Evolutionary conservation across 2,329 filamentous ascomycete species (phyloP).

Genomic region (Uncinocarpus reesii): DNA sequence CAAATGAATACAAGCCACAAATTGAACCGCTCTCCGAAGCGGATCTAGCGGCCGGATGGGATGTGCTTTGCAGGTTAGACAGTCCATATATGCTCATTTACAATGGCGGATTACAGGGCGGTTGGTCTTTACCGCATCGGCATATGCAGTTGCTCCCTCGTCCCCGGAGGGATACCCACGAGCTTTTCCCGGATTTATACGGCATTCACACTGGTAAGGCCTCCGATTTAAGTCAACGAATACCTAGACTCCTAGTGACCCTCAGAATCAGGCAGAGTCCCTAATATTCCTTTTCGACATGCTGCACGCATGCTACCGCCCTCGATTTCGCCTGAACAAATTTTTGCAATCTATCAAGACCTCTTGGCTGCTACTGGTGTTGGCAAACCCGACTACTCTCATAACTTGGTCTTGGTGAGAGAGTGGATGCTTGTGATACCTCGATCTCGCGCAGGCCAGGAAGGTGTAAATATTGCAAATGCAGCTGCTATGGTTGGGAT

Average conservation of each 20-base stretch:
- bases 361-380: slow-evolving; percentile 14
- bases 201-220: slow-evolving; percentile 14
- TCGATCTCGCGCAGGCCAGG: slow-evolving; percentile 27
- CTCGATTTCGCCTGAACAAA: not conserved
- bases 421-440: slow-evolving; percentile 41
- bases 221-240: not conserved
- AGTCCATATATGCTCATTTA: slow-evolving; percentile 16
- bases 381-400: slow-evolving; percentile 22
- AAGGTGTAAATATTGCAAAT: slow-evolving; percentile 17
- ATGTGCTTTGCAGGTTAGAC: slow-evolving; percentile 14
- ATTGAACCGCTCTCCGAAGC: slow-evolving; percentile 15
- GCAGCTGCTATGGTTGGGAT: slow-evolving; percentile 38
- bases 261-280: slow-evolving; percentile 9
- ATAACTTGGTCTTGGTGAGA: slow-evolving; percentile 39
- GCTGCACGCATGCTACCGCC: slow-evolving; percentile 3
- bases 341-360: slow-evolving; percentile 13
- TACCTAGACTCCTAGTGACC: not conserved
- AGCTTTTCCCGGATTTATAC: slow-evolving; percentile 17
- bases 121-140: slow-evolving; percentile 17
- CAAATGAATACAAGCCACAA: slow-evolving; percentile 19
- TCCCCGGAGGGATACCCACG: slow-evolving; percentile 12
- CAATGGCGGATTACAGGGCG: slow-evolving; percentile 17
- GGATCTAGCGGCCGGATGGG: slow-evolving; percentile 17
- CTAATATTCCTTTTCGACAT: slow-evolving; percentile 16
- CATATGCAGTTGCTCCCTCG: slow-evolving; percentile 18